A percentile compares a stretch with the other conserved stretches of the same genome.
Evolutionary conservation across 129 eudicot genomes (phyloP).

Genomic region (Lactuca sativa): DNA sequence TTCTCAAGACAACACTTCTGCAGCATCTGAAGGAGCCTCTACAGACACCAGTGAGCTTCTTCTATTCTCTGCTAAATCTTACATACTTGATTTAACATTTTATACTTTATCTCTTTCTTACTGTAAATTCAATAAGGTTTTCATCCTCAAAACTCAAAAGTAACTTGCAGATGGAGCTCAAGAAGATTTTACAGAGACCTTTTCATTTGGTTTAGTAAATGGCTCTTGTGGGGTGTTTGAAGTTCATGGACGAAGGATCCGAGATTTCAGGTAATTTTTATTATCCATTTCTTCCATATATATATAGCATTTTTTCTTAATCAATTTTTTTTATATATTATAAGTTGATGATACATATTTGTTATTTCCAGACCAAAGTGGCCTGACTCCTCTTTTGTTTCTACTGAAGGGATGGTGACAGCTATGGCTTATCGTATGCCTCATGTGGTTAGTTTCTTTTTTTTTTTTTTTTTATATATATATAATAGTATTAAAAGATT

Average conservation of each 20-base stretch:
- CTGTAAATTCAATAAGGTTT: neutral
- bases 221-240: slow-evolving; percentile 99
- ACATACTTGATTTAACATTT: neutral
- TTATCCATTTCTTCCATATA: neutral
- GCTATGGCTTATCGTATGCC: slow-evolving; percentile 99
- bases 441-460: slow-evolving; percentile 68
- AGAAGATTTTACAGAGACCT: slow-evolving; percentile 96
- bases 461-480: neutral
- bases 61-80: neutral
- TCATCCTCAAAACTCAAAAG: slow-evolving; percentile 35
- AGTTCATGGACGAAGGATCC: slow-evolving; percentile 96
- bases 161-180: slow-evolving; percentile 67
- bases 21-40: slow-evolving; percentile 40
- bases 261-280: slow-evolving; percentile 73
- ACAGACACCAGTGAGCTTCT: slow-evolving; percentile 64
- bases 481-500: neutral
- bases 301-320: too few relatives aligned
- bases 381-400: slow-evolving; percentile 85
- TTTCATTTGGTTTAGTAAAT: slow-evolving; percentile 87
- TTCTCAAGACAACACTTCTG: slow-evolving; percentile 50
- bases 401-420: slow-evolving; percentile 85
- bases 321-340: neutral
- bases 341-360: slow-evolving; percentile 13
- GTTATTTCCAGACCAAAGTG: slow-evolving; percentile 82
- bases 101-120: neutral